Conservation (phyloP, 495 filamentous ascomycete genomes). For the Filosporella fistucella region DNA sequence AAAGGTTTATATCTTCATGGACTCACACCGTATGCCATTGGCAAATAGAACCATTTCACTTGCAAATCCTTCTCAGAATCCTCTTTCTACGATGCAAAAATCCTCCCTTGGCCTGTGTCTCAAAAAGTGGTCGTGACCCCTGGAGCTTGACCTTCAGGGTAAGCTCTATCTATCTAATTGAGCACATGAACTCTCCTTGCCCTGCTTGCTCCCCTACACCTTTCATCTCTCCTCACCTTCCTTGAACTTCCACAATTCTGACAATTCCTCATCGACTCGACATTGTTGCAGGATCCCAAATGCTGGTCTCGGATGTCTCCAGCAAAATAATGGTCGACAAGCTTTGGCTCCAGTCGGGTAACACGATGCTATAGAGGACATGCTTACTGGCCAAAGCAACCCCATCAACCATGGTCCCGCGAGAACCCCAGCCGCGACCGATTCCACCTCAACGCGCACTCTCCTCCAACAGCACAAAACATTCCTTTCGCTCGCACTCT, state of each 20-base stretch:
- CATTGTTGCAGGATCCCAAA: too few species aligned
- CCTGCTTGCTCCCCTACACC: not conserved
- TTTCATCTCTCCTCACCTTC: too few species aligned
- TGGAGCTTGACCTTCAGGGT: not conserved
- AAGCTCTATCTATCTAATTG: constrained; percentile 4
- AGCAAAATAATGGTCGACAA: constrained; percentile 6
- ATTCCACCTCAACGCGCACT: constrained; percentile 6
- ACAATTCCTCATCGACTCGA: too few species aligned
- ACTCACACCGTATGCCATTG: too few species aligned
- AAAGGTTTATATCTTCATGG: too few species aligned
- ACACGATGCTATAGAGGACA: constrained; percentile 10
- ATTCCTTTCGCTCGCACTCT: constrained; percentile 20
- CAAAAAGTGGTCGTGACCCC: constrained; percentile 13
- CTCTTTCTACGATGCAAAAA: too few species aligned
- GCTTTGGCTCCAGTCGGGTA: constrained; percentile 9
- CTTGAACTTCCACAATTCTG: too few species aligned
- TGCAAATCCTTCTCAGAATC: too few species aligned
- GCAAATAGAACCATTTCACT: too few species aligned
- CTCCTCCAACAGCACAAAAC: constrained; percentile 22
- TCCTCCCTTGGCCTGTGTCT: too few species aligned
- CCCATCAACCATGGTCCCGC: constrained; percentile 16
- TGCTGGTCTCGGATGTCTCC: too few species aligned
- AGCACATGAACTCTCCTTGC: not conserved
- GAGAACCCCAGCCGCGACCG: constrained; percentile 11
- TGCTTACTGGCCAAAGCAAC: constrained; percentile 15